These are phyloP conservation scores for Luffa acutangula DNA, from an alignment of 306 rosid species.

Conservation along the genomic window DNA sequence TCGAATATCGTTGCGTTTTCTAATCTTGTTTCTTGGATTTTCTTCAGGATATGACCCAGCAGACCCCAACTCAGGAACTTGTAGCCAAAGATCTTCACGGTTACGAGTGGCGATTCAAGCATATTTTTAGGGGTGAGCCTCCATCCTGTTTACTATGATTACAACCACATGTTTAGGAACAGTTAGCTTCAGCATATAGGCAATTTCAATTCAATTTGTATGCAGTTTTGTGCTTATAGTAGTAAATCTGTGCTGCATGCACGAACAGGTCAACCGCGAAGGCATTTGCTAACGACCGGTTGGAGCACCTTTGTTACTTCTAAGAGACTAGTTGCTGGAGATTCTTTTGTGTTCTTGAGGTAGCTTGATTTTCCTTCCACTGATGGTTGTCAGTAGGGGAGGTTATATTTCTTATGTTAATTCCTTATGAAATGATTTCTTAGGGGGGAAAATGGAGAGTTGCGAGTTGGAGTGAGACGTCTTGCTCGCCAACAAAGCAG, in stretches of 20 bases:
- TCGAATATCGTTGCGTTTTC: not conserved
- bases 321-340: constrained; percentile 87
- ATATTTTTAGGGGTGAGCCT: constrained; percentile 74
- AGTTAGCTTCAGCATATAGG: not conserved
- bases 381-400: not conserved
- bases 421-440: not conserved
- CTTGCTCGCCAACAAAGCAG: constrained; percentile 70
- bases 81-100: constrained; percentile 91
- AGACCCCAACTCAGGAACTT: constrained; percentile 90
- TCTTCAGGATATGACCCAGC: constrained; percentile 73
- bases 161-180: not conserved
- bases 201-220: not conserved
- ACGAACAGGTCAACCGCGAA: constrained; percentile 78
- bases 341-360: constrained; percentile 87
- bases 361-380: constrained; percentile 3
- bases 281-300: constrained; percentile 96
- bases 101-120: constrained; percentile 92
- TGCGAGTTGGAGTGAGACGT: constrained; percentile 86
- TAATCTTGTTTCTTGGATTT: not conserved
- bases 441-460: constrained; percentile 70
- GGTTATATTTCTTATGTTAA: not conserved
- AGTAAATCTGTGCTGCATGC: not conserved
- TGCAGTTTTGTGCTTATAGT: not conserved
- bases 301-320: constrained; percentile 98
- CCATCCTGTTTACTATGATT: not conserved